These are phyloP conservation scores for Arthroderma sp. DNA, from an alignment of 2,329 filamentous ascomycete species.

Conservation along the genomic window DNA sequence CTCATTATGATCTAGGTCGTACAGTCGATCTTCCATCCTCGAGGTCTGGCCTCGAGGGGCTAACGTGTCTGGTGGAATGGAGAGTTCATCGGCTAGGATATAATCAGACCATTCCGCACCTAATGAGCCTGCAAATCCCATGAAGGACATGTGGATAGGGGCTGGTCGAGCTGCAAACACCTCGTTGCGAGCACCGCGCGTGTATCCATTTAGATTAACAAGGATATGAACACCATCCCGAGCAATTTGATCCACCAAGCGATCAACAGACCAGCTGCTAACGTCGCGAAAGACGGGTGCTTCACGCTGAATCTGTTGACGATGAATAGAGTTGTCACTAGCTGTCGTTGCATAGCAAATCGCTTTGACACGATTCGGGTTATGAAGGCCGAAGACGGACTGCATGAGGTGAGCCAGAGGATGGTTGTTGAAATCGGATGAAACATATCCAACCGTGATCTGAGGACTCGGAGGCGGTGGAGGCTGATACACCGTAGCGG, in stretches of 20 bases:
- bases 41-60: constrained; percentile 67
- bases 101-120: constrained; percentile 99
- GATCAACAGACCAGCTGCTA: constrained; percentile 73
- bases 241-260: constrained; percentile 73
- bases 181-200: constrained; percentile 89
- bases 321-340: constrained; percentile 79
- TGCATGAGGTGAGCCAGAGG: constrained; percentile 96
- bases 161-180: constrained; percentile 90
- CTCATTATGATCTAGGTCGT: constrained; percentile 54
- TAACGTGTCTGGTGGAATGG: constrained; percentile 70
- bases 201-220: constrained; percentile 97
- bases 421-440: constrained; percentile 98
- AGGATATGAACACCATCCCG: constrained; percentile 84
- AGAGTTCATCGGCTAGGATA: constrained; percentile 76
- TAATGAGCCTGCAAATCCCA: constrained; percentile 93
- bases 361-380: constrained; percentile 60
- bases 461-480: constrained; percentile 69
- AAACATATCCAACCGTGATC: constrained; percentile 90
- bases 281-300: constrained; percentile 84
- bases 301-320: constrained; percentile 84
- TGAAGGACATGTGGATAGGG: constrained; percentile 98
- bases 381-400: constrained; percentile 88
- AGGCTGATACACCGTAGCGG: constrained; percentile 67
- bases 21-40: constrained; percentile 54
- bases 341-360: constrained; percentile 93